A percentile compares a stretch with the other conserved stretches of the same genome.
These are phyloP conservation scores for Curvularia sp. DNA, from an alignment of 2,329 filamentous ascomycete species.

Conservation along the genomic window DNA sequence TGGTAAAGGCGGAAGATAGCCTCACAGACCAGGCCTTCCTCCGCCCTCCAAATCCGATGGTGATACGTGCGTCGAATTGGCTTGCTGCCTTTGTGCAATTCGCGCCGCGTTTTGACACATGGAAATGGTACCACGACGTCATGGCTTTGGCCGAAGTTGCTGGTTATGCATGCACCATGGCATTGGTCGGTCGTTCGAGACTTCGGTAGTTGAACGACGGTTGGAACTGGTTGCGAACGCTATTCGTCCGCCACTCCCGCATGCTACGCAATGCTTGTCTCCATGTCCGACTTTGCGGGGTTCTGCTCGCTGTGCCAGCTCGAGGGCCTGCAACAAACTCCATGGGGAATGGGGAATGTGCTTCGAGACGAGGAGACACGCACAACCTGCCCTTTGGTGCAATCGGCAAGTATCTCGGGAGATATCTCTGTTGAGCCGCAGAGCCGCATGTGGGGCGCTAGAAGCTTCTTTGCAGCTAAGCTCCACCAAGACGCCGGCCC, in stretches of 20 bases:
- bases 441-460: slow-evolving; percentile 43
- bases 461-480: slow-evolving; percentile 43
- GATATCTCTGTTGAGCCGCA: slow-evolving; percentile 28
- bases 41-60: slow-evolving; percentile 11
- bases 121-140: slow-evolving; percentile 9
- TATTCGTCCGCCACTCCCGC: slow-evolving; percentile 14
- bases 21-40: slow-evolving; percentile 7
- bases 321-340: neutral
- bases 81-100: slow-evolving; percentile 4
- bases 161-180: slow-evolving; percentile 3
- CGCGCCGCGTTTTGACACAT: slow-evolving; percentile 14
- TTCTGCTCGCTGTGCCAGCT: neutral
- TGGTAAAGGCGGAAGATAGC: slow-evolving; percentile 2
- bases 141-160: neutral
- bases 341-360: neutral
- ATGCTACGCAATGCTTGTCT: slow-evolving; percentile 8
- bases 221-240: slow-evolving; percentile 5
- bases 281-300: neutral
- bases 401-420: slow-evolving; percentile 18
- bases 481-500: slow-evolving; percentile 36
- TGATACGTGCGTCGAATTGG: slow-evolving; percentile 7
- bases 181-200: slow-evolving; percentile 7
- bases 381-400: slow-evolving; percentile 8
- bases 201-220: neutral
- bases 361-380: neutral